Base-by-base conservation (phyloP, 1,284 basidiomycete species). In the Sanghuangporus sanghuang region DNA sequence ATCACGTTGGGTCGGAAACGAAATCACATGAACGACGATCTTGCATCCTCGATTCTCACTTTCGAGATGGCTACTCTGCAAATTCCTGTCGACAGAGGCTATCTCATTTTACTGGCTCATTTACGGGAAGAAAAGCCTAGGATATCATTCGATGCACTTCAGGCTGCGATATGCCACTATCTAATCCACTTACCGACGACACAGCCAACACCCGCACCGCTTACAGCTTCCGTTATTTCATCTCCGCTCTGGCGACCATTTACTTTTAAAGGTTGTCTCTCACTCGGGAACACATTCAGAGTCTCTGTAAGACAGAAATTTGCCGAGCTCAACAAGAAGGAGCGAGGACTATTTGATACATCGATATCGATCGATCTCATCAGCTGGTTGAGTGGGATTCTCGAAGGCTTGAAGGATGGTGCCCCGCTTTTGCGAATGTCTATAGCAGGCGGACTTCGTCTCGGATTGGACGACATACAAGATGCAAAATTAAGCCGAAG, bases 321-420 rank as follows among this genome's bases (percentile, higher is more conserved):
- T 53, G 73, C 72, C 3, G 69, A 79, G 39, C 64, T 81, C 16
- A 67, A 76, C 61, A 71, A 77, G 3, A 77, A 78, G 36, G 69
- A 72, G 18, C 66, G 66, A 27, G 65, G 69, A 16, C 58, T 88
- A 8, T 84, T 89, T 63, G 72, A 78, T 12, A 74, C 76, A 14
- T 77, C 79, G 46, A 66, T 78, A 55, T 71, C 75, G 9, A 68
- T 75, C 18, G 74, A 78, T 46, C 64, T 85, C 60, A 74, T 72
- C 4, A 74, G 77, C 61, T 92, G 90, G 89, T 73, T 78, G 0
- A 68, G 71, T n/a, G 78, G 78, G n/a, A 75, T 89, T 1, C 69
- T 87, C 57, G 81, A 79, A 57, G 90, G 90, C 1, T 71, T 89
- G 46, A 80, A 83, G 65, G 87, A 87, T 2, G 86, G 87, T 2